phyloP scores from a whole-genome alignment of 2,329 filamentous ascomycete species.

The Pestalotiopsis sp. region DNA sequence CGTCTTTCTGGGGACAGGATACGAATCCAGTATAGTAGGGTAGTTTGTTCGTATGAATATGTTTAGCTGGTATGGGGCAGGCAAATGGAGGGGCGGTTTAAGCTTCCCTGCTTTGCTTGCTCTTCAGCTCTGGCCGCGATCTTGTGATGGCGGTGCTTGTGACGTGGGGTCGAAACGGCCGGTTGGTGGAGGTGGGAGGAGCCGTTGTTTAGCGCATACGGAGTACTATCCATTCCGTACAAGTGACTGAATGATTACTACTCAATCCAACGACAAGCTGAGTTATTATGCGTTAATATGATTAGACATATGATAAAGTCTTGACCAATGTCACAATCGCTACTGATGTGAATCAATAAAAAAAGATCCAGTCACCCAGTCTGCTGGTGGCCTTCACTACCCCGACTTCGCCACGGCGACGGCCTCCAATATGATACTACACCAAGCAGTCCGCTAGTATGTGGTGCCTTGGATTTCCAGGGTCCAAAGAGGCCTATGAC shows the following conservation, averaged over 20 bases:
- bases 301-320: too few relatives aligned
- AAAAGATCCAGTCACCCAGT: too few relatives aligned
- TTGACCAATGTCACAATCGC: too few relatives aligned
- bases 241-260: neutral
- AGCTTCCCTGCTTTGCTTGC: neutral
- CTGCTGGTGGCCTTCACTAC: too few relatives aligned
- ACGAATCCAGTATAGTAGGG: neutral
- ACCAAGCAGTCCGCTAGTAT: neutral
- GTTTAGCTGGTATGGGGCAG: neutral
- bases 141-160: conserved; percentile 2
- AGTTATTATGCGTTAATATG: too few relatives aligned
- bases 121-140: neutral
- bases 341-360: too few relatives aligned
- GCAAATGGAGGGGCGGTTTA: neutral
- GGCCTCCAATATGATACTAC: neutral
- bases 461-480: neutral
- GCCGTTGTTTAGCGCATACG: neutral
- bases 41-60: neutral
- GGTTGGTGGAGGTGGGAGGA: neutral
- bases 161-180: neutral
- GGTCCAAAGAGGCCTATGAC: neutral
- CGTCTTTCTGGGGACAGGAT: neutral
- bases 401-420: neutral
- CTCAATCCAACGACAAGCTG: neutral
- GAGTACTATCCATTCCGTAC: neutral